These are phyloP conservation scores for Scytalidium lignicola DNA, from an alignment of 2,329 filamentous ascomycete species.

Conservation along the genomic window DNA sequence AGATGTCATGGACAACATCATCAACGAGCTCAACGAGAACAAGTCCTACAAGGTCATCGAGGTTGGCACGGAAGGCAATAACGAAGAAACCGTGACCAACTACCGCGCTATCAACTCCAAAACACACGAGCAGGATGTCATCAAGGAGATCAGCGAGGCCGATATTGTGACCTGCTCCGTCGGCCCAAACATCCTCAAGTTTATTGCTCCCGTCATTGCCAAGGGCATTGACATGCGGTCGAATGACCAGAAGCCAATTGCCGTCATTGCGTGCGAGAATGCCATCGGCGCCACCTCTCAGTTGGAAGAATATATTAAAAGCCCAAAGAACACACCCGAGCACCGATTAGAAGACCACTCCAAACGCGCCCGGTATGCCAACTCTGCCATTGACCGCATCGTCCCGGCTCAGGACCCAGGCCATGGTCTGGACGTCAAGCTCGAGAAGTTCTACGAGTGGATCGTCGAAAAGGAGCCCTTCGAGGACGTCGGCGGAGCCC, in stretches of 20 bases:
- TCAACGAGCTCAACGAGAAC: constrained; percentile 70
- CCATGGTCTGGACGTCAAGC: constrained; percentile 81
- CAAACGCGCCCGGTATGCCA: constrained; percentile 81
- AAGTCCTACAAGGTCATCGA: constrained; percentile 88
- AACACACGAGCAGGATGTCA: constrained; percentile 71
- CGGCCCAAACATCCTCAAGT: constrained; percentile 91
- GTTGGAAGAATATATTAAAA: constrained; percentile 75
- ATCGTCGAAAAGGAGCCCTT: constrained; percentile 89
- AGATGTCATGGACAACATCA: constrained; percentile 82
- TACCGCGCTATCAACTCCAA: constrained; percentile 97
- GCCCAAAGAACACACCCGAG: constrained; percentile 64
- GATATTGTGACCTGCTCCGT: constrained; percentile 96
- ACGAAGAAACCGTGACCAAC: constrained; percentile 80
- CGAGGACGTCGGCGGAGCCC: constrained; percentile 56
- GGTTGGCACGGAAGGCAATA: constrained; percentile 79
- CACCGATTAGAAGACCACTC: constrained; percentile 64
- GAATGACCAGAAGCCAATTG: constrained; percentile 59
- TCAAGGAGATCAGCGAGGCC: constrained; percentile 80
- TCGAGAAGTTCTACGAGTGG: constrained; percentile 99
- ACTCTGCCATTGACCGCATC: constrained; percentile 97
- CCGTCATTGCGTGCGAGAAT: constrained; percentile 97
- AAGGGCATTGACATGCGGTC: constrained; percentile 82
- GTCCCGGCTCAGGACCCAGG: constrained; percentile 82
- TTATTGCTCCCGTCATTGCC: constrained; percentile 92
- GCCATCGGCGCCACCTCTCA: constrained; percentile 91